phyloP scores from a whole-genome alignment of 2,329 filamentous ascomycete species.

The Thelonectria discophora region DNA sequence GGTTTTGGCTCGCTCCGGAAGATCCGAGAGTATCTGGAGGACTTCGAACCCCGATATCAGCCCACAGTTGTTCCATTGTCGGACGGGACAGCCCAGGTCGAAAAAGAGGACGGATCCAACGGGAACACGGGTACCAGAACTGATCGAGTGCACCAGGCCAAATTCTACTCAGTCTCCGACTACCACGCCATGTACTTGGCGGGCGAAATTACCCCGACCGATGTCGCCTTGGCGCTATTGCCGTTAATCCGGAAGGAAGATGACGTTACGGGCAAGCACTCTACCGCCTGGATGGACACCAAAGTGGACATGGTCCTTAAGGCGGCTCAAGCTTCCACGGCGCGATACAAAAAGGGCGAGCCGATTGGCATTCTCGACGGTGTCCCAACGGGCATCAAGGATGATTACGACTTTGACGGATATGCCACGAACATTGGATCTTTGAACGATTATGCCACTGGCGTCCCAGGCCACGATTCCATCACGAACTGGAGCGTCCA shows the following conservation, averaged over 20 bases:
- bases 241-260: constrained; percentile 55
- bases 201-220: constrained; percentile 55
- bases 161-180: constrained; percentile 52
- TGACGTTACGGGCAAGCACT: constrained; percentile 50
- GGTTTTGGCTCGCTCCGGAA: constrained; percentile 68
- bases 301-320: constrained; percentile 52
- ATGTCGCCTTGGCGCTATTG: constrained; percentile 56
- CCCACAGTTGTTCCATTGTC: constrained; percentile 49
- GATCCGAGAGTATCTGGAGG: constrained; percentile 60
- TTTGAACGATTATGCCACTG: constrained; percentile 65
- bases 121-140: constrained; percentile 30
- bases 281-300: constrained; percentile 56
- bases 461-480: constrained; percentile 47
- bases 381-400: constrained; percentile 78
- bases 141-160: constrained; percentile 7
- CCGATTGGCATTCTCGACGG: constrained; percentile 74
- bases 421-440: constrained; percentile 74
- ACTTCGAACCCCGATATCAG: constrained; percentile 58
- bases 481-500: constrained; percentile 75
- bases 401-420: constrained; percentile 79
- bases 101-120: constrained; percentile 46
- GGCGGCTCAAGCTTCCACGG: constrained; percentile 56
- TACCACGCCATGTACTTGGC: constrained; percentile 56
- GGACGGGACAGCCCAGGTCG: constrained; percentile 48
- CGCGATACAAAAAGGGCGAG: constrained; percentile 60